Conservation (phyloP, 257 asterid genomes). For the Osmanthus fragrans region DNA sequence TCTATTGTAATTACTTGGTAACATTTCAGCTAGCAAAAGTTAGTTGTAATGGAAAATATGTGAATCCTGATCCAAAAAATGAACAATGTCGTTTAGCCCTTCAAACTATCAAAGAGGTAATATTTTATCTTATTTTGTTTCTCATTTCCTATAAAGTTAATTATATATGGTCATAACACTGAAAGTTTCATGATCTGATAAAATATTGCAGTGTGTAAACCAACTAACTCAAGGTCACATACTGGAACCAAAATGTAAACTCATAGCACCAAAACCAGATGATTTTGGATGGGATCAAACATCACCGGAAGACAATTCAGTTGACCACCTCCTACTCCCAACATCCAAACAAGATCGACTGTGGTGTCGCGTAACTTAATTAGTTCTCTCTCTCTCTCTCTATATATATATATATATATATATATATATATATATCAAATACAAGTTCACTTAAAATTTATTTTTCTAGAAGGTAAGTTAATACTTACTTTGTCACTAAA, state of each 20-base stretch:
- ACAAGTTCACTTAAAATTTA: neutral
- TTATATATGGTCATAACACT: neutral
- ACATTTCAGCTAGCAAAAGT: constrained; percentile 37
- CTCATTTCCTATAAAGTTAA: neutral
- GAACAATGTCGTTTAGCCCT: constrained; percentile 31
- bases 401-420: too few species aligned
- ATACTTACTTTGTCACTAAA: too few species aligned
- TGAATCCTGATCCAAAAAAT: constrained; percentile 37
- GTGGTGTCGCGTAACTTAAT: constrained; percentile 39
- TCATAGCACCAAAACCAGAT: constrained; percentile 19
- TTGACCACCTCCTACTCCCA: constrained; percentile 14
- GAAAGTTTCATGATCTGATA: neutral
- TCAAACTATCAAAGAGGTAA: constrained; percentile 31
- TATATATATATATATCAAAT: too few species aligned
- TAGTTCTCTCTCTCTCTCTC: neutral
- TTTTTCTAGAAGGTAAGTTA: neutral
- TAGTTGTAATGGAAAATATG: constrained; percentile 43
- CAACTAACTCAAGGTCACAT: neutral
- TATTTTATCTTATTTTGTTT: neutral
- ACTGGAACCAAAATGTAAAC: constrained; percentile 46
- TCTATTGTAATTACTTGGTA: too few species aligned
- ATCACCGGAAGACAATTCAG: constrained; percentile 24
- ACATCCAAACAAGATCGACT: constrained; percentile 10
- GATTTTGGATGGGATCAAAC: neutral
- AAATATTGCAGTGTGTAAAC: constrained; percentile 35